Conservation (phyloP, 2,329 filamentous ascomycete species). For the Ascochyta koolunga region DNA sequence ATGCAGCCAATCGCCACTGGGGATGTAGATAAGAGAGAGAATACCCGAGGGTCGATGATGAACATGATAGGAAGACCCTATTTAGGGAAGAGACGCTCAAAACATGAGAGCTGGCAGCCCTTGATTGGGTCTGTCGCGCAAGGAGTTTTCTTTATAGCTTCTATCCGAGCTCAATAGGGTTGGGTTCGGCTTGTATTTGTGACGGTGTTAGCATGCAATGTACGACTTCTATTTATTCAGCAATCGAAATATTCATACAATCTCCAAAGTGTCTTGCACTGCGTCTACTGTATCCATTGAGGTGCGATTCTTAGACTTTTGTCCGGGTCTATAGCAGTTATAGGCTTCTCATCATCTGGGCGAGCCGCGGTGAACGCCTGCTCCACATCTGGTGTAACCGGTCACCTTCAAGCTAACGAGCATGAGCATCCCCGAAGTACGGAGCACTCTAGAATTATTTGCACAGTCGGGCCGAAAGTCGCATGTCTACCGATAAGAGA, state of each 20-base stretch:
- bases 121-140: conserved; percentile 24
- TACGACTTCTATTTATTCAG: conserved; percentile 36
- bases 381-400: too few species aligned
- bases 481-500: background rate
- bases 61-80: conserved; percentile 20
- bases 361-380: too few species aligned
- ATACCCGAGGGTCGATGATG: conserved; percentile 30
- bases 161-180: conserved; percentile 35
- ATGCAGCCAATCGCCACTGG: conserved; percentile 29
- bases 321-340: background rate
- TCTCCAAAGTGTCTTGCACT: background rate
- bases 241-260: conserved; percentile 8
- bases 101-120: conserved; percentile 26
- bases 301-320: too few species aligned
- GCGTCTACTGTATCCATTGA: too few species aligned
- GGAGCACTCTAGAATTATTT: background rate
- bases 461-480: background rate
- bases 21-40: conserved; percentile 43
- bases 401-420: background rate
- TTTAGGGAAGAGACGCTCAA: conserved; percentile 28
- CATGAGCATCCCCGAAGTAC: background rate
- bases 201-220: conserved; percentile 48
- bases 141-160: conserved; percentile 36
- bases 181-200: conserved; percentile 47
- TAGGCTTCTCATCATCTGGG: too few species aligned